A percentile compares a stretch with the other conserved stretches of the same genome.
Conservation (phyloP, 768 basidiomycete species). For the Lactarius trivialis region DNA sequence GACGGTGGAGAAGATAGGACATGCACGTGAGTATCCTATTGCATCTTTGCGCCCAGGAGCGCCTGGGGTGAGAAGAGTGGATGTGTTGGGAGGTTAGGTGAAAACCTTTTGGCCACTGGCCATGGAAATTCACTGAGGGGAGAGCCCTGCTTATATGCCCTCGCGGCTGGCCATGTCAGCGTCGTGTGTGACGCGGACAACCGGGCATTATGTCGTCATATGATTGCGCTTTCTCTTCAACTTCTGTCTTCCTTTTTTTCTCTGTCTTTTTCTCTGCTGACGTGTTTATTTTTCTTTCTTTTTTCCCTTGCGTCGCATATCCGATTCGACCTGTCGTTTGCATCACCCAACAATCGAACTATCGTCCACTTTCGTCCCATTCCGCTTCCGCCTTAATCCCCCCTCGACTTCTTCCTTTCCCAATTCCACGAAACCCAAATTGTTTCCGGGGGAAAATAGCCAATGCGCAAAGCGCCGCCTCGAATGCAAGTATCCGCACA, state of each 20-base stretch:
- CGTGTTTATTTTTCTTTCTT: not conserved
- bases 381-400: not conserved
- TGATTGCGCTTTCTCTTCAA: slow-evolving; percentile 2
- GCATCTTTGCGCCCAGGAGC: not conserved
- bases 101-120: not conserved
- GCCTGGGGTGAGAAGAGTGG: not conserved
- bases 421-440: not conserved
- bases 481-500: slow-evolving; percentile 20
- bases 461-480: slow-evolving; percentile 23
- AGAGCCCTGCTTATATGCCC: slow-evolving; percentile 3
- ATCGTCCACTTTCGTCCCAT: not conserved
- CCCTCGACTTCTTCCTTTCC: slow-evolving; percentile 3
- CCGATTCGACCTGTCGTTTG: not conserved
- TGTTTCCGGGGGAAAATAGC: not conserved
- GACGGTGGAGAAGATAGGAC: slow-evolving; percentile 29
- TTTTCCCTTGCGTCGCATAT: not conserved
- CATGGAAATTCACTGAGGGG: not conserved
- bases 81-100: not conserved
- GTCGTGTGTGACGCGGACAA: not conserved
- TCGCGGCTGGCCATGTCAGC: not conserved
- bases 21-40: slow-evolving; percentile 30
- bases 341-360: slow-evolving; percentile 3
- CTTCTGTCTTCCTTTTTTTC: not conserved
- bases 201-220: not conserved
- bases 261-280: not conserved